Conservation (phyloP, 2,329 filamentous ascomycete species). For the Colletotrichum noveboracense region DNA sequence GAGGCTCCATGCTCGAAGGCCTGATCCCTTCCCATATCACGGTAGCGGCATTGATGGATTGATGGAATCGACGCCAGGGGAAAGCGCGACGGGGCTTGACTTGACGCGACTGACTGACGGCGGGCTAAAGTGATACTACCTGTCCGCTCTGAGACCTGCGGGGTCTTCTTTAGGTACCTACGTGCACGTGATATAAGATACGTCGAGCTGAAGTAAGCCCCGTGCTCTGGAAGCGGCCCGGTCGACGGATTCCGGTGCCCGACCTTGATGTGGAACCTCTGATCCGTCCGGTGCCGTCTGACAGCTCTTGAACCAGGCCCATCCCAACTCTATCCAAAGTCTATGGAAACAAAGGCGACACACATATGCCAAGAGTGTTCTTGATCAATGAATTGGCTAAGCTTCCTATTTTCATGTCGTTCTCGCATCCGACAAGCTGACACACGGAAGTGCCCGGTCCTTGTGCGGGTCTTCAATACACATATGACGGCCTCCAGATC, state of each 20-base stretch:
- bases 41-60: slow-evolving; percentile 4
- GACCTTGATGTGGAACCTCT: not conserved
- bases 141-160: slow-evolving; percentile 1
- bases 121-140: slow-evolving; percentile 10
- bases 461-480: not conserved
- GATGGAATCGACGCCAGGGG: not conserved
- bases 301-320: not conserved
- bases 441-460: not conserved
- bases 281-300: not conserved
- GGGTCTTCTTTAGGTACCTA: not conserved
- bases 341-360: not conserved
- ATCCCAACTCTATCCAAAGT: not conserved
- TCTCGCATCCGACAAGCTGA: not conserved
- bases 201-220: not conserved
- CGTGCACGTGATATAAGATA: not conserved
- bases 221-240: not conserved
- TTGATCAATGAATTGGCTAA: not conserved
- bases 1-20: slow-evolving; percentile 15
- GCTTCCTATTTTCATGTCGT: not conserved
- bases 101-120: not conserved
- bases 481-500: not conserved
- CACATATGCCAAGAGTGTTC: not conserved
- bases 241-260: not conserved
- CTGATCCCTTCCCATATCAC: slow-evolving; percentile 4
- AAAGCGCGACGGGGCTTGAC: slow-evolving; percentile 2